Evolutionary conservation across 768 basidiomycete genomes (phyloP).

Genomic region (Jaapia argillacea): DNA sequence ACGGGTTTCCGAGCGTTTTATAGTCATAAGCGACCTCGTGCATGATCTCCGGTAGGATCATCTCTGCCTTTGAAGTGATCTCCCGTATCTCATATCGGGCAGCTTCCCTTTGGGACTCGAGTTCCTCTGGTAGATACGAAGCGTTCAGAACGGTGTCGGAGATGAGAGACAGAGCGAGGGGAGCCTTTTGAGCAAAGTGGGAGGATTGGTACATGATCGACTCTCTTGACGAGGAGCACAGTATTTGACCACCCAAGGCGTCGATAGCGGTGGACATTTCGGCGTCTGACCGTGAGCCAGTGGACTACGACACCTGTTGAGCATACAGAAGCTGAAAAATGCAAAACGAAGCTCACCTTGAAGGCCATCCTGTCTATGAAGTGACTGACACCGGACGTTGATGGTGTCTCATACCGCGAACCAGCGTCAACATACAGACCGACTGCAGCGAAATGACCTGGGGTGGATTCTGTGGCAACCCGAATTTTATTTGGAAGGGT

Average conservation of each 20-base stretch:
- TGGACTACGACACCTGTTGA: conserved; percentile 41
- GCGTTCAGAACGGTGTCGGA: conserved; percentile 85
- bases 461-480: conserved; percentile 84
- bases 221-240: conserved; percentile 86
- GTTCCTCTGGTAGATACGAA: conserved; percentile 63
- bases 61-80: conserved; percentile 80
- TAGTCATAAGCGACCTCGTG: conserved; percentile 78
- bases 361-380: conserved; percentile 94
- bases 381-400: conserved; percentile 77
- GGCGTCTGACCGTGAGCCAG: conserved; percentile 55
- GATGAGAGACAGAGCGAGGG: conserved; percentile 78
- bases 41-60: conserved; percentile 84
- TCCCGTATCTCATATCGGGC: conserved; percentile 89
- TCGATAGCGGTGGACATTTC: conserved; percentile 79
- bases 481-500: conserved; percentile 87
- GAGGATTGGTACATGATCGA: conserved; percentile 98
- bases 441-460: conserved; percentile 89
- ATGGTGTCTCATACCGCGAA: conserved; percentile 72
- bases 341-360: conserved; percentile 49
- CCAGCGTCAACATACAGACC: conserved; percentile 95
- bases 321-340: conserved; percentile 3
- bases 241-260: conserved; percentile 82
- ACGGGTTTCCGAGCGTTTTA: conserved; percentile 78
- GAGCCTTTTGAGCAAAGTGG: conserved; percentile 77
- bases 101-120: conserved; percentile 76